A percentile compares a stretch with the other conserved stretches of the same genome.
Conservation (phyloP, 768 basidiomycete genomes). For the Hypsizygus marmoreus region DNA sequence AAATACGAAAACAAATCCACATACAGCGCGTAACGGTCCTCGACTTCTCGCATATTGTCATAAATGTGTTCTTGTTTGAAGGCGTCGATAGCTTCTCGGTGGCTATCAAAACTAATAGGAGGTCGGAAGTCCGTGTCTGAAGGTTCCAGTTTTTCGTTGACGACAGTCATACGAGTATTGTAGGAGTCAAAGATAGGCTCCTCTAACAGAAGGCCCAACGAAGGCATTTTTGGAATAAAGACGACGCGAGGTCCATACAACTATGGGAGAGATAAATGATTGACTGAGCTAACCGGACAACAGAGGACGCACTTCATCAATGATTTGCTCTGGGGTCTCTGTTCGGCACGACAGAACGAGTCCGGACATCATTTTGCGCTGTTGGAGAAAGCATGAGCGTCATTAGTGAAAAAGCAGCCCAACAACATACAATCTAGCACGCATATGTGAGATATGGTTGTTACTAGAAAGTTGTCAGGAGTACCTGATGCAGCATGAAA, state of each 20-base stretch:
- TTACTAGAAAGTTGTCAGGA: slow-evolving; percentile 22
- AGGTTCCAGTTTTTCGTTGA: slow-evolving; percentile 54
- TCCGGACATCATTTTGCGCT: slow-evolving; percentile 97
- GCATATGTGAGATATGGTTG: not conserved
- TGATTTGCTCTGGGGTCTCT: slow-evolving; percentile 68
- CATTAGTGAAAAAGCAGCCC: slow-evolving; percentile 15
- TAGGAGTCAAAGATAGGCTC: slow-evolving; percentile 82
- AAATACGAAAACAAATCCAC: slow-evolving; percentile 31
- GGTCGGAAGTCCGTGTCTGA: slow-evolving; percentile 66
- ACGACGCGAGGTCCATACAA: slow-evolving; percentile 78
- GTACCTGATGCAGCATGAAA: slow-evolving; percentile 98
- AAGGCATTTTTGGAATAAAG: slow-evolving; percentile 93
- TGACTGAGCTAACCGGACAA: not conserved
- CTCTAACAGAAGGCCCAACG: slow-evolving; percentile 90
- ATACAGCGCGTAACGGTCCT: slow-evolving; percentile 76
- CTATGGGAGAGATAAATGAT: slow-evolving; percentile 31
- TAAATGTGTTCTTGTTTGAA: slow-evolving; percentile 92
- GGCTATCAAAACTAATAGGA: slow-evolving; percentile 68
- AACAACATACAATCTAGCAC: slow-evolving; percentile 48
- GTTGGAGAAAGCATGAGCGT: slow-evolving; percentile 17
- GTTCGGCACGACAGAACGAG: slow-evolving; percentile 82
- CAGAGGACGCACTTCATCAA: slow-evolving; percentile 59
- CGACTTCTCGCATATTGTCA: slow-evolving; percentile 80
- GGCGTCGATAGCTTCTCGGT: slow-evolving; percentile 65
- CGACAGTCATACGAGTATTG: slow-evolving; percentile 54